Percentiles rank a stretch among this genome's conserved stretches.
phyloP scores from a whole-genome alignment of 2,329 filamentous ascomycete species.

The Westerdykella aurantiaca region DNA sequence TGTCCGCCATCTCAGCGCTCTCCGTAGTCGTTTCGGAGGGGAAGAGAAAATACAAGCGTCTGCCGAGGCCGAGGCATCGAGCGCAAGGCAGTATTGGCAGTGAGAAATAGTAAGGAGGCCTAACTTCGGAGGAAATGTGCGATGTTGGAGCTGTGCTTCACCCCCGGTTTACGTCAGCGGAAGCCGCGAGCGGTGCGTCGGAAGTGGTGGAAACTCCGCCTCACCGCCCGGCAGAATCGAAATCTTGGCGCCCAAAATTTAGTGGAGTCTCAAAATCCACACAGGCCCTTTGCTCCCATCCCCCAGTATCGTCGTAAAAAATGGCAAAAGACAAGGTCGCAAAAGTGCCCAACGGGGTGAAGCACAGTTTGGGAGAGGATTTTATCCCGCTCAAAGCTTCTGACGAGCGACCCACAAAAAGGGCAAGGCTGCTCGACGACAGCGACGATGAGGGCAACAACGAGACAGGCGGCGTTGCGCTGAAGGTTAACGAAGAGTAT shows the following conservation, averaged over 20 bases:
- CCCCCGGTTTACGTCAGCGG: too few relatives aligned
- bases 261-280: background rate
- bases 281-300: background rate
- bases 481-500: constrained; percentile 88
- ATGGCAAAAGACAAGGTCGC: constrained; percentile 24
- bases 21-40: background rate
- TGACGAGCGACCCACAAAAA: constrained; percentile 27
- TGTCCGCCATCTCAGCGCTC: constrained; percentile 25
- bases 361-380: constrained; percentile 20
- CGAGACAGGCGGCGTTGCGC: constrained; percentile 20
- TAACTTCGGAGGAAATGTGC: too few relatives aligned
- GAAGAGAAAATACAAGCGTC: background rate
- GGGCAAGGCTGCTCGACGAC: constrained; percentile 35
- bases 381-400: constrained; percentile 11
- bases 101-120: too few relatives aligned
- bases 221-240: constrained; percentile 1
- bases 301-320: background rate
- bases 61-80: background rate
- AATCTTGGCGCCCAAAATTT: background rate
- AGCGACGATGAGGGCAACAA: constrained; percentile 28
- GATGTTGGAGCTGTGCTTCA: too few relatives aligned
- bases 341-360: constrained; percentile 18
- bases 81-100: too few relatives aligned
- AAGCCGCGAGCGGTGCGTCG: background rate
- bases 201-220: background rate